Conservation (phyloP, 257 asterid species). For the Solanum pimpinellifolium region DNA sequence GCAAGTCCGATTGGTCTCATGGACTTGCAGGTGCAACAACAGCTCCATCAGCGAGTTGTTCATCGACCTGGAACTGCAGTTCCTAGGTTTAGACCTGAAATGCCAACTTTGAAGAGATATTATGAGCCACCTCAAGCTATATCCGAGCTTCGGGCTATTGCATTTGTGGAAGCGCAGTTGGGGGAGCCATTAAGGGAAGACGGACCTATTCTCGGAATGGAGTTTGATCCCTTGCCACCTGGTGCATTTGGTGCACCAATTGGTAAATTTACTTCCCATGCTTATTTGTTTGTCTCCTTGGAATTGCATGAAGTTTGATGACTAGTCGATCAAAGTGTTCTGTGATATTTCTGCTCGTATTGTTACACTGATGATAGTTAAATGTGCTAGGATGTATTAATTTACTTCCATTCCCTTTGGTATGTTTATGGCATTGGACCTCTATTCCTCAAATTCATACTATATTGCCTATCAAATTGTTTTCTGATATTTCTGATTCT, state of each 20-base stretch:
- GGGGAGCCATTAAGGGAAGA: conserved; percentile 80
- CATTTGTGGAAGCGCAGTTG: conserved; percentile 77
- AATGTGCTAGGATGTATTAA: not conserved
- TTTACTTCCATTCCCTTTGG: not conserved
- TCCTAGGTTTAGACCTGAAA: conserved; percentile 51
- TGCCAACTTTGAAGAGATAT: conserved; percentile 48
- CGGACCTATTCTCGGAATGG: conserved; percentile 94
- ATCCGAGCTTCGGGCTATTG: conserved; percentile 67
- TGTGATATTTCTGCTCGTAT: not conserved
- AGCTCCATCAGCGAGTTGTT: conserved; percentile 27
- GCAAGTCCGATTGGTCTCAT: conserved; percentile 22
- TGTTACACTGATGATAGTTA: not conserved
- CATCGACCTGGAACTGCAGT: conserved; percentile 69
- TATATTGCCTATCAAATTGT: not conserved
- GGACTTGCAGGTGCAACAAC: conserved; percentile 7
- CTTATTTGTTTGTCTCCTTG: not conserved
- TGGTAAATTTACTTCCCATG: conserved; percentile 31
- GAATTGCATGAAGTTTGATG: conserved; percentile 7
- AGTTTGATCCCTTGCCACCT: conserved; percentile 89
- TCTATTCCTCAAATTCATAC: not conserved
- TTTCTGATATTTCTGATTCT: not conserved
- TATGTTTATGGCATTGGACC: not conserved
- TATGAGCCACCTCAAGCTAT: conserved; percentile 69
- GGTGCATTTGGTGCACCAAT: conserved; percentile 89
- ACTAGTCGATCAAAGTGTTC: not conserved